Conservation (phyloP, 257 asterid genomes). For the Solanum sejunctum region DNA sequence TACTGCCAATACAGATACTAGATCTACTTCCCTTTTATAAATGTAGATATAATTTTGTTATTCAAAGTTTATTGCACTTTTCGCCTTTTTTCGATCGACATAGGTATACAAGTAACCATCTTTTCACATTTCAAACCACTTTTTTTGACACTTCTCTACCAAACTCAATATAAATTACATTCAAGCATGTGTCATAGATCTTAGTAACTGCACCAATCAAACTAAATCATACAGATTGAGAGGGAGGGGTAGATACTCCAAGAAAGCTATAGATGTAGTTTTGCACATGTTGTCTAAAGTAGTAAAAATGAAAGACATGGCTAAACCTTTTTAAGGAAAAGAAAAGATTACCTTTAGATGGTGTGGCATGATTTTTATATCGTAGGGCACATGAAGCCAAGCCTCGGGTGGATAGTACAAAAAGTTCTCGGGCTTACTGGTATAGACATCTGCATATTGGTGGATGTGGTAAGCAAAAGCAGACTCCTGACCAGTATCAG, state of each 20-base stretch:
- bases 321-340: background rate
- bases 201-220: background rate
- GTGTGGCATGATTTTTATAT: conserved; percentile 95
- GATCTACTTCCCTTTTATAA: background rate
- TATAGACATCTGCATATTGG: conserved; percentile 88
- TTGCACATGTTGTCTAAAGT: background rate
- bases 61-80: background rate
- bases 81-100: background rate
- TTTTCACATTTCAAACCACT: background rate
- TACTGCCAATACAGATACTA: background rate
- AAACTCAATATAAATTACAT: background rate
- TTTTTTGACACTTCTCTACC: background rate
- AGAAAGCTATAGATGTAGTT: background rate
- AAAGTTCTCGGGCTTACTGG: conserved; percentile 94
- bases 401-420: conserved; percentile 76
- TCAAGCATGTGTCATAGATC: background rate
- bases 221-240: background rate
- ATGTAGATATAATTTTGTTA: background rate
- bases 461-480: conserved; percentile 90
- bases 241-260: background rate
- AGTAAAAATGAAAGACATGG: background rate
- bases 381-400: conserved; percentile 94
- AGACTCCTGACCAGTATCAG: conserved; percentile 92
- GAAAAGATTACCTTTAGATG: conserved; percentile 61
- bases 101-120: background rate